Evolutionary conservation across 345 rosid genomes (phyloP), one percentile per base, ranked within the genome.

Genomic region (Ailanthus altissimus): DNA sequence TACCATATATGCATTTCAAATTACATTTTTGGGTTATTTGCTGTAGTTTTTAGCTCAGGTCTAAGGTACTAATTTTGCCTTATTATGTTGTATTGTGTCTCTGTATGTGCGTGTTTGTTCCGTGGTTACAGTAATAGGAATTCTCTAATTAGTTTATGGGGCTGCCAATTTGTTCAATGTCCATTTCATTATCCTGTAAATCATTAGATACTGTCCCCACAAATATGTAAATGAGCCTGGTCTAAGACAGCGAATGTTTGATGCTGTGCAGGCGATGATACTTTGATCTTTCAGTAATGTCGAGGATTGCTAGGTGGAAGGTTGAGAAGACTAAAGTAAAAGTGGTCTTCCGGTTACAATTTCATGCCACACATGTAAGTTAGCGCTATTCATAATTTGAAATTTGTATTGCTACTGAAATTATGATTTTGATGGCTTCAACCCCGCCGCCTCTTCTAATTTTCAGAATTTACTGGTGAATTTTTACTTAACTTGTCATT

Each of bases 291-390:
- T 53, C 72, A 81, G 88, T 53, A 77, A 95, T 95, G 99, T 95
- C 98, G 78, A 93, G 97, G 84, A 73, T 86, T 57, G 72, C 93
- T 6, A 93, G 83, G 88, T 93, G 97, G 99, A 92, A 90, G 86
- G 81, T 86, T 67, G 99, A 95, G 90, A 95, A 95, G 87, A 90
- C 93, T 56, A 95, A 95, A 90, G 90, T 89, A 45, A 95, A 95
- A 86, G 97, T 95, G 51, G 99, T 95, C 72, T 95, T 95, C 81
- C 90, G 99, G 49, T 87, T 95, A 58, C 99, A 93, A 74, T 95
- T 95, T 78, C 97, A 95, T 78, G 98, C 99, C 74, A 95, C 97
- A 11, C 94, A 95, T 85, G 99, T 95, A 90, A 85, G 97, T 86
- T 77, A 86, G 72, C 20, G 50, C 78, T 5, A 21, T 54, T 53